Conservation (phyloP, 495 filamentous ascomycete species). For the Tirmania nivea region DNA sequence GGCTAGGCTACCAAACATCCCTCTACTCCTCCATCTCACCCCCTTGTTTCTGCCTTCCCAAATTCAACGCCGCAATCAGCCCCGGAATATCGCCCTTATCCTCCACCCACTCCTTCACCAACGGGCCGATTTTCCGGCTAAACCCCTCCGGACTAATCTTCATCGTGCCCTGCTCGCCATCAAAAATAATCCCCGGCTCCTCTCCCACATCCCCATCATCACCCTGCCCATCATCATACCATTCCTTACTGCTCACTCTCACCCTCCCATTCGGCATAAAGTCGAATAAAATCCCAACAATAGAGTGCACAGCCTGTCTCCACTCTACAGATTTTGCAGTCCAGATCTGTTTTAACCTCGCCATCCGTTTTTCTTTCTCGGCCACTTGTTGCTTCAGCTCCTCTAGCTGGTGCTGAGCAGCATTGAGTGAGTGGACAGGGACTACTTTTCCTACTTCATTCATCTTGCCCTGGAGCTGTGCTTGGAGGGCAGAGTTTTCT, state of each 20-base stretch:
- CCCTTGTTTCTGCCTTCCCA: neutral
- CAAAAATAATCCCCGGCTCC: slow-evolving; percentile 86
- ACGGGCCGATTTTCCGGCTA: neutral
- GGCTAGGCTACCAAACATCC: too few species aligned
- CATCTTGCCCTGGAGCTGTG: slow-evolving; percentile 39
- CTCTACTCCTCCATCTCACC: neutral
- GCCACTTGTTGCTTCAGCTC: slow-evolving; percentile 52
- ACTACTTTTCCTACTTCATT: slow-evolving; percentile 26
- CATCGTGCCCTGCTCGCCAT: slow-evolving; percentile 53
- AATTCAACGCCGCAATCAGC: neutral
- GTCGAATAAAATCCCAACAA: slow-evolving; percentile 80
- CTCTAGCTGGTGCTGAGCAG: slow-evolving; percentile 44
- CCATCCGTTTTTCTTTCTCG: slow-evolving; percentile 62
- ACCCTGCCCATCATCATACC: slow-evolving; percentile 32
- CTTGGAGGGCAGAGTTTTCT: slow-evolving; percentile 66
- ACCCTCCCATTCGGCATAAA: slow-evolving; percentile 88
- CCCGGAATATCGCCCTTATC: neutral
- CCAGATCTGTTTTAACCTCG: slow-evolving; percentile 78
- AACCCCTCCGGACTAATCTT: neutral
- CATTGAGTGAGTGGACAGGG: slow-evolving; percentile 56
- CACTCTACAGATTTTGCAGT: slow-evolving; percentile 72
- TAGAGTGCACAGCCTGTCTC: slow-evolving; percentile 68
- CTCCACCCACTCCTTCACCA: neutral
- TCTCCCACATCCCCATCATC: slow-evolving; percentile 26
- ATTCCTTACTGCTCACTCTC: slow-evolving; percentile 59